Evolutionary conservation across 2,329 filamentous ascomycete genomes (phyloP).

Genomic region (Chrysoporthe austroafricana): DNA sequence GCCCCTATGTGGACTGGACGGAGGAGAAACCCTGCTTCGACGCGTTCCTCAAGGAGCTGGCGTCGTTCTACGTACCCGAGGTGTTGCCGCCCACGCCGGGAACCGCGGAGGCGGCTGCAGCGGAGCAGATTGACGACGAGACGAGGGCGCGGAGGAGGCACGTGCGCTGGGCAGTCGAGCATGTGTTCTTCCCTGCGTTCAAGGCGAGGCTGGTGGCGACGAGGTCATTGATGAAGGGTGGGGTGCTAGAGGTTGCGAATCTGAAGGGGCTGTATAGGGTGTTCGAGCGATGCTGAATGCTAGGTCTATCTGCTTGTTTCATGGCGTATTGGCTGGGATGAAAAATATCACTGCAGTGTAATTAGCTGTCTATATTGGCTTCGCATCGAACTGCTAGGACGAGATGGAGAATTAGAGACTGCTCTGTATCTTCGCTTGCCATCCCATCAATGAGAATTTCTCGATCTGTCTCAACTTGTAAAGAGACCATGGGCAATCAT

Average conservation of each 20-base stretch:
- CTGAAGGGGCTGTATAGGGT: conserved; percentile 91
- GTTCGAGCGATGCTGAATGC: conserved; percentile 81
- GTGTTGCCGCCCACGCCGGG: conserved; percentile 63
- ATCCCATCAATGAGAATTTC: not conserved
- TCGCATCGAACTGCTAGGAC: not conserved
- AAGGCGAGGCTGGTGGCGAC: conserved; percentile 83
- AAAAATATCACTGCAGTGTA: not conserved
- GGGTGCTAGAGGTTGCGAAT: conserved; percentile 84
- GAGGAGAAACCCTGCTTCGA: conserved; percentile 86
- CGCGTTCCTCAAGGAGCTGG: conserved; percentile 82
- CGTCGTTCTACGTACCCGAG: conserved; percentile 89
- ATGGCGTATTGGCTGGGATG: not conserved
- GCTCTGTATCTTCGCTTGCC: not conserved
- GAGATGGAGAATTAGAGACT: not conserved
- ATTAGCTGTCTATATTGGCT: not conserved
- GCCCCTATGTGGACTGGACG: conserved; percentile 85
- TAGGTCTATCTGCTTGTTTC: not conserved
- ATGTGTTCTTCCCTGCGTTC: conserved; percentile 88
- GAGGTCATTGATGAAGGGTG: conserved; percentile 71
- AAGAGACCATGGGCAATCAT: not conserved
- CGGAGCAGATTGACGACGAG: conserved; percentile 51
- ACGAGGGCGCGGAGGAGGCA: conserved; percentile 66
- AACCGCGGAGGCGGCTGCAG: conserved; percentile 35
- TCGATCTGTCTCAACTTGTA: not conserved
- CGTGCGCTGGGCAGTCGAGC: conserved; percentile 77